Evolutionary conservation across 208 protist species (phyloP).

Genomic region (Leishmania turanica): DNA sequence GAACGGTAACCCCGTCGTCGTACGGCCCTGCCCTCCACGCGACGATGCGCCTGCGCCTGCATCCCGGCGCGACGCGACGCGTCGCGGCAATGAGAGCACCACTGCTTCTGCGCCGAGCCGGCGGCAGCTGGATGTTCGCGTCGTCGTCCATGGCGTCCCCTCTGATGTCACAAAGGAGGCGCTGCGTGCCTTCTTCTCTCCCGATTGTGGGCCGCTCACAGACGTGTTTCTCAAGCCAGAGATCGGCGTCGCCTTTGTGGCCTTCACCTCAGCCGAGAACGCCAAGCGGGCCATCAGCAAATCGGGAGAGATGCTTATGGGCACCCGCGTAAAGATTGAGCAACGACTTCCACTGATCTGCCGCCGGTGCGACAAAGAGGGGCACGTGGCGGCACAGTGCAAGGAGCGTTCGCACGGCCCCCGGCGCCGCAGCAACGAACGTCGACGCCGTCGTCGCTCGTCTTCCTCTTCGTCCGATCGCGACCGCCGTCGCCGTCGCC

Average conservation of each 20-base stretch:
- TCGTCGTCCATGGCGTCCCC: constrained; percentile 61
- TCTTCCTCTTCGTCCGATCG: constrained; percentile 15
- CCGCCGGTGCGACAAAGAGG: constrained; percentile 67
- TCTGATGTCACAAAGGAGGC: constrained; percentile 32
- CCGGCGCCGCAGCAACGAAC: constrained; percentile 29
- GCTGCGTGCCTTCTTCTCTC: constrained; percentile 53
- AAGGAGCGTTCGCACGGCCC: constrained; percentile 9
- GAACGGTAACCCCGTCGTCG: constrained; percentile 37
- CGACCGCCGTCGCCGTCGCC: constrained; percentile 36
- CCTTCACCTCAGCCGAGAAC: constrained; percentile 41
- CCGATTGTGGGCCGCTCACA: constrained; percentile 44
- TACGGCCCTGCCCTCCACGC: constrained; percentile 45
- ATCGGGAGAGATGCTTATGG: constrained; percentile 44
- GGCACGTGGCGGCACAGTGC: constrained; percentile 69
- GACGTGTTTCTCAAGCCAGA: constrained; percentile 55
- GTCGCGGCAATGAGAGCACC: neutral
- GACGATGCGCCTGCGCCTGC: constrained; percentile 14
- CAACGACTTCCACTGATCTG: constrained; percentile 51
- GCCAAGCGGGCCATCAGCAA: constrained; percentile 48
- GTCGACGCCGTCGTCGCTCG: constrained; percentile 37
- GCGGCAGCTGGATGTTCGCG: constrained; percentile 25
- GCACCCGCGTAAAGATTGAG: constrained; percentile 43
- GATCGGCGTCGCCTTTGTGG: constrained; percentile 62
- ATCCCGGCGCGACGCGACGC: constrained; percentile 1
- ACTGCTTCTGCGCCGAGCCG: neutral